Evolutionary conservation across 1,139 yeast genomes (phyloP).

Genomic region (Candida tetrigidarum): DNA sequence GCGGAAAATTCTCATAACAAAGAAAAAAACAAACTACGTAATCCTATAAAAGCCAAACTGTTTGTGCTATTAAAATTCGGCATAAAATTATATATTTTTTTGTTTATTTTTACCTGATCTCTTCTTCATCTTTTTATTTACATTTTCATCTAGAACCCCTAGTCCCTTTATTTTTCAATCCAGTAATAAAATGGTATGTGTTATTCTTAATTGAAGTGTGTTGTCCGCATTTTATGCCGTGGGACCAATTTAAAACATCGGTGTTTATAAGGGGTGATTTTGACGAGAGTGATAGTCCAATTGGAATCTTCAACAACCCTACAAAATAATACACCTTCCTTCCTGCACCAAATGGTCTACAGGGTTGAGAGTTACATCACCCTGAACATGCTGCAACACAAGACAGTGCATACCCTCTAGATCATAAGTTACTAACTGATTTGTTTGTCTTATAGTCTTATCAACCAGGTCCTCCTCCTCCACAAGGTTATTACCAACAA

Average conservation of each 20-base stretch:
- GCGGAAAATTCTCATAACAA: slow-evolving; percentile 2
- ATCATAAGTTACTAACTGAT: slow-evolving; percentile 3
- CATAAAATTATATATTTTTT: no score
- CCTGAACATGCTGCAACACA: no score
- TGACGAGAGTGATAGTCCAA: no score
- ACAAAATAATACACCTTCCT: no score
- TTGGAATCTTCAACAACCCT: no score
- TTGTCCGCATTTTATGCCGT: not conserved
- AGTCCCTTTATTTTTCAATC: no score
- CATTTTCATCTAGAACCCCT: not conserved
- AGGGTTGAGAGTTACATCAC: no score
- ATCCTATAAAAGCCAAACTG: not conserved
- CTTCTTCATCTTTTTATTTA: not conserved
- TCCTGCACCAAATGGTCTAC: no score
- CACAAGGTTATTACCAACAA: slow-evolving; percentile 37
- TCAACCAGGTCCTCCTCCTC: slow-evolving; percentile 41
- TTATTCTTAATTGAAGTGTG: not conserved
- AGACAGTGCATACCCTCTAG: no score
- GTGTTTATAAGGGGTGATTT: no score
- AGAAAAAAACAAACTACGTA: not conserved
- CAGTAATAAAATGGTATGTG: not conserved
- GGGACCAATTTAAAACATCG: not conserved
- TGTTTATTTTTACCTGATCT: not conserved
- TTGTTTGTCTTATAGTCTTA: slow-evolving; percentile 16
- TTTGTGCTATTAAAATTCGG: not conserved